Percentiles rank a stretch among this genome's conserved stretches.
These are phyloP conservation scores for Daldinia grandis DNA, from an alignment of 495 filamentous ascomycete species.

Conservation along the genomic window DNA sequence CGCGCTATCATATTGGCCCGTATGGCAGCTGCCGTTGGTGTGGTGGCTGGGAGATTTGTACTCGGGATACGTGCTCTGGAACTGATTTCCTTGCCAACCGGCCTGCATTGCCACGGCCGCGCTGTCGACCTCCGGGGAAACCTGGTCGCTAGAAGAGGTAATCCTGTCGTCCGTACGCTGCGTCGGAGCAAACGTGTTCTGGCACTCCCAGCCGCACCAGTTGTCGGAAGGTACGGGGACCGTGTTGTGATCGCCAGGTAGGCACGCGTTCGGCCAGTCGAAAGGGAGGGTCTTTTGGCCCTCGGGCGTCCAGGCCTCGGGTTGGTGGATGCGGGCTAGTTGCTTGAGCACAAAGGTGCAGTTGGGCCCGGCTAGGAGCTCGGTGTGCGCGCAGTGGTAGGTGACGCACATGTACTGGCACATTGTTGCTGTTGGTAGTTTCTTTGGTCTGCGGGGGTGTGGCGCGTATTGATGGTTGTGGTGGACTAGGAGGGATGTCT, in stretches of 20 bases:
- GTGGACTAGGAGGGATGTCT: too few species aligned
- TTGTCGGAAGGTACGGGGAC: not conserved
- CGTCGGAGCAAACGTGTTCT: not conserved
- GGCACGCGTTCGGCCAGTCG: constrained; percentile 34
- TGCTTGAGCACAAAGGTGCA: constrained; percentile 38
- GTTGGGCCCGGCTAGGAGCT: constrained; percentile 33
- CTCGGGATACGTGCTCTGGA: not conserved
- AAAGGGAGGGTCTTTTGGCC: constrained; percentile 35
- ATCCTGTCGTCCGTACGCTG: not conserved
- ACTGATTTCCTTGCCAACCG: not conserved
- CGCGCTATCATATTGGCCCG: not conserved
- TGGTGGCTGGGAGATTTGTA: not conserved
- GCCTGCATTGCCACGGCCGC: not conserved
- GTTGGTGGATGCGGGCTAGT: constrained; percentile 43
- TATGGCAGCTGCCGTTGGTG: not conserved
- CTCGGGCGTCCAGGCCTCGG: constrained; percentile 13
- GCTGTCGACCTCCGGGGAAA: not conserved
- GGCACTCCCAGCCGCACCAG: constrained; percentile 38
- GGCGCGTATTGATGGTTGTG: not conserved
- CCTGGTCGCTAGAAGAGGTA: not conserved
- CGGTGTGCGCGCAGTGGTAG: constrained; percentile 42
- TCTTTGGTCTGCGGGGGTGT: not conserved
- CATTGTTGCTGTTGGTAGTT: constrained; percentile 31
- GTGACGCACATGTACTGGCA: constrained; percentile 42
- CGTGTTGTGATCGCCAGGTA: constrained; percentile 36